These are phyloP conservation scores for Tetrapisispora pingtungensis DNA, from an alignment of 805 yeast species.

Conservation along the genomic window DNA sequence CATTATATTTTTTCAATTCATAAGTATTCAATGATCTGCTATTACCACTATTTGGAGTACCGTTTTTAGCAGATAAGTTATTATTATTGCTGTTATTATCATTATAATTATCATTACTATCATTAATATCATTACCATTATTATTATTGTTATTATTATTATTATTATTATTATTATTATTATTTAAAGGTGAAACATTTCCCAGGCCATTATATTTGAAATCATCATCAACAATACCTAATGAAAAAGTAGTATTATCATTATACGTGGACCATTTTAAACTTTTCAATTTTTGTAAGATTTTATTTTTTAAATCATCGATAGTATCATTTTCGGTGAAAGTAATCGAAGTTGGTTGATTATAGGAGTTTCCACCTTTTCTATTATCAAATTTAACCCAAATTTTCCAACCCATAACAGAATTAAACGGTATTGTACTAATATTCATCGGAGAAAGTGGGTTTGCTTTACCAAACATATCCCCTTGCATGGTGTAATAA, in stretches of 20 bases:
- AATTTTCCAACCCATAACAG: constrained; percentile 12
- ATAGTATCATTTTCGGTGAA: constrained; percentile 56
- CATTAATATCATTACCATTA: not conserved
- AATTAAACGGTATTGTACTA: constrained; percentile 4
- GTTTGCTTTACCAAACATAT: not conserved
- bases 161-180: too few relatives aligned
- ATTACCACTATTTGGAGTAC: not conserved
- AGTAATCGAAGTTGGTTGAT: constrained; percentile 55
- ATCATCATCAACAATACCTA: constrained; percentile 28
- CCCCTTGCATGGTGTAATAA: not conserved
- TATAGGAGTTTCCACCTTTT: constrained; percentile 6
- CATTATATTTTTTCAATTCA: not conserved
- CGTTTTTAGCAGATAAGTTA: not conserved
- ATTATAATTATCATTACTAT: not conserved
- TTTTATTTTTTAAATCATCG: constrained; percentile 68
- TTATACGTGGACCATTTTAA: constrained; percentile 56
- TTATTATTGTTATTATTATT: not conserved
- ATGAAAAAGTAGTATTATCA: constrained; percentile 59
- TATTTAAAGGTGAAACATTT: not conserved
- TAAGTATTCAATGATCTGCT: not conserved
- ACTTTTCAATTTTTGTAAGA: constrained; percentile 40
- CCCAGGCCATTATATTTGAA: not conserved
- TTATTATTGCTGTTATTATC: not conserved
- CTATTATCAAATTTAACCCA: constrained; percentile 19
- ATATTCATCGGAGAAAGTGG: not conserved